Conservation (phyloP, 1,284 basidiomycete genomes). For the Cutaneotrichosporon mucoides region DNA sequence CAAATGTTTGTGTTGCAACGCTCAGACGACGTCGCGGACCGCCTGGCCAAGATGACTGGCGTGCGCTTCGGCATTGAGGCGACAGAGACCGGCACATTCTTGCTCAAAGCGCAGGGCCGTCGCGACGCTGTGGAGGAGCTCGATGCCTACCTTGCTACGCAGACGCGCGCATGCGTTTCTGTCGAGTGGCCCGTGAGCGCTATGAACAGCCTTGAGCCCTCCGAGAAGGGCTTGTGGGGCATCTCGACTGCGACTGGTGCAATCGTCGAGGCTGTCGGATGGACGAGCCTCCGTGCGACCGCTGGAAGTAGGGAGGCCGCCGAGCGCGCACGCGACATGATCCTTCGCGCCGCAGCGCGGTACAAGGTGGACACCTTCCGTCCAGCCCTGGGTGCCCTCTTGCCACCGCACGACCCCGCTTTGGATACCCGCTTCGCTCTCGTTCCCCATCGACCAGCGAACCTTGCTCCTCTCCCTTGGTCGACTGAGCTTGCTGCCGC, state of each 20-base stretch:
- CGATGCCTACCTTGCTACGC: not conserved
- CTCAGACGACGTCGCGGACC: not conserved
- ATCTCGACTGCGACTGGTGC: conserved; percentile 7
- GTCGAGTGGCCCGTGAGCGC: conserved; percentile 4
- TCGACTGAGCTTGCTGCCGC: conserved; percentile 3
- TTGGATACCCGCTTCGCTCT: conserved; percentile 2
- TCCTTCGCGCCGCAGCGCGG: not conserved
- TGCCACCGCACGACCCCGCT: not conserved
- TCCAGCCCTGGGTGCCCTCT: not conserved
- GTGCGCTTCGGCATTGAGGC: conserved; percentile 2
- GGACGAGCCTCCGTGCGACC: not conserved
- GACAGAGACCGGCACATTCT: not conserved
- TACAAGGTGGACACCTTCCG: not conserved
- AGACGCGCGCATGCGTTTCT: not conserved
- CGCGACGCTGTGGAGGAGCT: not conserved
- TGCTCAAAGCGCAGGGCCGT: not conserved
- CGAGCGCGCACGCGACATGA: conserved; percentile 6
- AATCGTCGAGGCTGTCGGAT: not conserved
- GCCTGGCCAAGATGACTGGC: conserved; percentile 1
- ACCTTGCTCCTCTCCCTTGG: conserved; percentile 10
- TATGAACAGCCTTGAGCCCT: conserved; percentile 5
- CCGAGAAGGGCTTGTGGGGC: not conserved
- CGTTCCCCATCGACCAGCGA: conserved; percentile 8
- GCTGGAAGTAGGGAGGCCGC: not conserved
- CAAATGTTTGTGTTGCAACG: conserved; percentile 24